Evolutionary conservation across 805 yeast genomes (phyloP).

Genomic region (Ogataea polymorpha): DNA sequence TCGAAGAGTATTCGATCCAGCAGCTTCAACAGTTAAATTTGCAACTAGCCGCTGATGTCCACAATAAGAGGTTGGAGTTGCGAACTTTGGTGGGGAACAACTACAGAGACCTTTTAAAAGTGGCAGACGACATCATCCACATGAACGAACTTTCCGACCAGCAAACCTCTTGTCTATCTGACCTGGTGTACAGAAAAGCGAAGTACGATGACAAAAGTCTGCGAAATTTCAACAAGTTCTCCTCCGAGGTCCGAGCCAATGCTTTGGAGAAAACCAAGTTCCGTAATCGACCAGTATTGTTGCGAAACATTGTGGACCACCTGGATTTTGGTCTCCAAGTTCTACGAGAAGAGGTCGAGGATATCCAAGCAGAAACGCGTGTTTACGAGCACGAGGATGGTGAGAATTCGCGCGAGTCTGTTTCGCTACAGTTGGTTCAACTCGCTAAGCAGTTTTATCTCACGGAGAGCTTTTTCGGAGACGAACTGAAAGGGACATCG

Average conservation of each 20-base stretch:
- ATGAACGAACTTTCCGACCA: conserved; percentile 30
- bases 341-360: conserved; percentile 12
- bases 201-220: conserved; percentile 24
- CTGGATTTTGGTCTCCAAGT: conserved; percentile 21
- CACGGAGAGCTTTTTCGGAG: conserved; percentile 20
- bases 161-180: conserved; percentile 27
- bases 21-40: conserved; percentile 26
- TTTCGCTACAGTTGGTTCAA: conserved; percentile 20
- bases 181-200: conserved; percentile 30
- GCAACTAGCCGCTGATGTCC: conserved; percentile 22
- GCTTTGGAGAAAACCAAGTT: conserved; percentile 11
- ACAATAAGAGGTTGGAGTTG: conserved; percentile 24
- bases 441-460: conserved; percentile 28
- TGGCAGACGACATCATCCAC: conserved; percentile 36
- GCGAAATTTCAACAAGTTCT: conserved; percentile 23
- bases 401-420: conserved; percentile 11
- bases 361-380: conserved; percentile 4
- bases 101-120: conserved; percentile 35
- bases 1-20: conserved; percentile 28
- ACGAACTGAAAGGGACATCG: conserved; percentile 12
- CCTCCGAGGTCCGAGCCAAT: conserved; percentile 3
- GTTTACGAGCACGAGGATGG: conserved; percentile 4
- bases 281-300: conserved; percentile 18
- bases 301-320: conserved; percentile 28
- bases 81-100: conserved; percentile 33